Conservation (phyloP, 1,284 basidiomycete genomes). For the Ceratobasidium theobromae region DNA sequence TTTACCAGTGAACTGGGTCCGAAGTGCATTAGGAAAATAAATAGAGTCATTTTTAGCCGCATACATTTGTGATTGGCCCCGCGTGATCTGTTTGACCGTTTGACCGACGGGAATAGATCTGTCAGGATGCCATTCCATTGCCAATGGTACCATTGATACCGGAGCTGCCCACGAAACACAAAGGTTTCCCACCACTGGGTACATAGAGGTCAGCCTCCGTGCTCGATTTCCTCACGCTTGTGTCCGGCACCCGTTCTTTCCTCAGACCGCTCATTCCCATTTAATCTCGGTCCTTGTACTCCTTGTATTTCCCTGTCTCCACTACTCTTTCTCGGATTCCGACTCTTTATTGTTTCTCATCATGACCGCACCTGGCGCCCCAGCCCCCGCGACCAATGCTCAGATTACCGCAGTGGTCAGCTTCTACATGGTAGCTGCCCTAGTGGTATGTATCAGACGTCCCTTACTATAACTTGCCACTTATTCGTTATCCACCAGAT, state of each 20-base stretch:
- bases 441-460: slow-evolving; percentile 55
- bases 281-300: background rate
- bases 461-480: background rate
- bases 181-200: too few relatives aligned
- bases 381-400: slow-evolving; percentile 27
- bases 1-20: too few relatives aligned
- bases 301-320: background rate
- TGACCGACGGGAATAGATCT: too few relatives aligned
- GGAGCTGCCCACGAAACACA: too few relatives aligned
- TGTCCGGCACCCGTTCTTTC: background rate
- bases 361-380: slow-evolving; percentile 11
- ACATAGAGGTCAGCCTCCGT: too few relatives aligned
- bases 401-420: slow-evolving; percentile 67
- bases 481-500: slow-evolving; percentile 1
- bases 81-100: too few relatives aligned
- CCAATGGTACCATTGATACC: too few relatives aligned
- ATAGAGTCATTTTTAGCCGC: too few relatives aligned
- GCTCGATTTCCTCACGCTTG: background rate
- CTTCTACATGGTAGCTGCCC: slow-evolving; percentile 74
- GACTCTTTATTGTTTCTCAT: background rate
- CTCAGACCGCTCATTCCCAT: too few relatives aligned
- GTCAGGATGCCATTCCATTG: too few relatives aligned
- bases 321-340: background rate
- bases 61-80: too few relatives aligned
- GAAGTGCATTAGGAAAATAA: too few relatives aligned